Evolutionary conservation across 2,329 filamentous ascomycete genomes (phyloP), one percentile per base, ranked within the genome.

Genomic region (Epichloe festucae): DNA sequence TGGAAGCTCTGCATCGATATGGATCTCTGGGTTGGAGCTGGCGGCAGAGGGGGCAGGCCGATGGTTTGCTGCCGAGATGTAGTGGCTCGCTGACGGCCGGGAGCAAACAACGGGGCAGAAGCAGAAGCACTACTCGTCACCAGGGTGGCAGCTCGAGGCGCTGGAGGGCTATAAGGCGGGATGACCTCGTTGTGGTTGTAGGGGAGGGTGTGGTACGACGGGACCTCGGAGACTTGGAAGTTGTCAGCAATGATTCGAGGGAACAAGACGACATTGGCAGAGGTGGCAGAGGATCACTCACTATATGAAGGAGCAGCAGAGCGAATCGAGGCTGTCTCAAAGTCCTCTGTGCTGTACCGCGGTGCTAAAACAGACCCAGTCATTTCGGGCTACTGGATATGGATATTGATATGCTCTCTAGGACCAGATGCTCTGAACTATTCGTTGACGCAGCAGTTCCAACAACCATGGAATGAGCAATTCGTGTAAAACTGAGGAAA

Each of bases 251-350:
- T 52, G 15, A 31, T 19, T 11, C 17, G 17, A 46, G 15, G 7
- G 23, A 14, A 15, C 3, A 27, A 42, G 31, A 35, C 45, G 49
- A 47, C 1, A 3, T n/a, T n/a, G 36, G 14, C 12, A 39, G 36
- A 39, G 17, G 35, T 27, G 46, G 14, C 27, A 4, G 12, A 5
- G 17, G 10, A 42, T 21, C 39, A 69, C 76, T 73, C 59, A 81
- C 78, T 71, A 63, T 85, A 85, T 10, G 82, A 85, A 41, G 82
- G 82, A n/a, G 82, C 81, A 7, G 76, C 76, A 17, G 82, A 85
- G 58, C 73, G 79, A 55, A 86, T 77, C 10, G 83, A 86, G 6
- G 78, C 75, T 21, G 82, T 84, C 59, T 86, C 82, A 53, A 83
- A 79, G 62, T 85, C 82, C 54, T 79, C 76, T 5, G 67, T 59